Conservation (phyloP, 768 basidiomycete species). For the Termitomyces sp. region DNA sequence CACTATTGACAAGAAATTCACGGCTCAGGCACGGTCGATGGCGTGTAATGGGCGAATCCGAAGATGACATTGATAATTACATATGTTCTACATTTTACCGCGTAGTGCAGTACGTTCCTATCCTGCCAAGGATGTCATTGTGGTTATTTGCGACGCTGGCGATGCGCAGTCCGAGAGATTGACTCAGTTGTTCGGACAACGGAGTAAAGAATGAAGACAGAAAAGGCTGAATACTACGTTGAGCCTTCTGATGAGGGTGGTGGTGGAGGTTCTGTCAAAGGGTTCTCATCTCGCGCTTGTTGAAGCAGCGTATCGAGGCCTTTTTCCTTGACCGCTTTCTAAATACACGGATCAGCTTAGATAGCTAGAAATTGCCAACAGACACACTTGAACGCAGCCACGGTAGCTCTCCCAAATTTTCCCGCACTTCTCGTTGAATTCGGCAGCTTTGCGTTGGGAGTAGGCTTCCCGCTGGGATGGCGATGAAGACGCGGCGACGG, state of each 20-base stretch:
- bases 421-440: slow-evolving; percentile 87
- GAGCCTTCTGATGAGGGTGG: slow-evolving; percentile 24
- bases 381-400: slow-evolving; percentile 76
- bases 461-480: slow-evolving; percentile 53
- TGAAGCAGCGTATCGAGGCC: slow-evolving; percentile 74
- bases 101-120: background rate
- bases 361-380: background rate
- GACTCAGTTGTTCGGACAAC: background rate
- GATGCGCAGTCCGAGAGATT: background rate
- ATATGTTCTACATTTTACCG: too few relatives aligned
- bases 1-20: background rate
- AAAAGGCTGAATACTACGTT: background rate
- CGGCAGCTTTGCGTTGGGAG: slow-evolving; percentile 77
- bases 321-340: slow-evolving; percentile 81
- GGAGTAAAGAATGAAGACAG: background rate
- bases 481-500: slow-evolving; percentile 42
- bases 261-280: slow-evolving; percentile 60
- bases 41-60: background rate
- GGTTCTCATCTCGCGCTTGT: slow-evolving; percentile 80
- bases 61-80: too few relatives aligned
- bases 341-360: background rate
- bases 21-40: background rate
- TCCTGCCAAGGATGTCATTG: background rate
- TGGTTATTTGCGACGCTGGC: background rate
- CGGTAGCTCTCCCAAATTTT: slow-evolving; percentile 80